Conservation (phyloP, 73 alveolate species). For the Symbiodinium natans region DNA sequence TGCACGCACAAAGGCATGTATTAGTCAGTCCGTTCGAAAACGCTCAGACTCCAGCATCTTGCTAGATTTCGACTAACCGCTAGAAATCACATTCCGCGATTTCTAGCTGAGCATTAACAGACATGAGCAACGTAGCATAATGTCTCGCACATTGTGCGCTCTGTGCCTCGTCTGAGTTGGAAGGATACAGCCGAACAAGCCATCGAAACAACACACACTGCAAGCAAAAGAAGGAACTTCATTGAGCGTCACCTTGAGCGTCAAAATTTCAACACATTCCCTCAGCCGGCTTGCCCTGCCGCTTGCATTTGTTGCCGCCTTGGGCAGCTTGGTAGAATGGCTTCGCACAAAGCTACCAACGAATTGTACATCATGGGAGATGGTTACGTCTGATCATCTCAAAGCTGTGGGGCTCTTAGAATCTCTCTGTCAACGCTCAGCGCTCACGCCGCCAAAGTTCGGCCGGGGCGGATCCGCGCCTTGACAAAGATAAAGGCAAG, state of each 20-base stretch:
- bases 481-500: not conserved
- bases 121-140: too few species aligned
- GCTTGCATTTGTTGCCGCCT: slow-evolving; percentile 4
- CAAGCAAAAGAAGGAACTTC: too few species aligned
- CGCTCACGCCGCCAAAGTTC: not conserved
- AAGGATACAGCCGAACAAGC: not conserved
- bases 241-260: too few species aligned
- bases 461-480: not conserved
- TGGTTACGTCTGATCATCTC: not conserved
- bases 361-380: not conserved
- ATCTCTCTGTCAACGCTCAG: too few species aligned
- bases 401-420: too few species aligned
- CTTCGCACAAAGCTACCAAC: not conserved
- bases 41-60: not conserved
- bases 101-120: not conserved
- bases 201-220: not conserved
- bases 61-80: not conserved
- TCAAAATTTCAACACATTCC: too few species aligned
- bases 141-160: not conserved
- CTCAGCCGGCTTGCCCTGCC: not conserved
- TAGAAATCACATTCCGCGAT: not conserved
- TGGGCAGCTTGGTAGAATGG: not conserved
- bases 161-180: not conserved
- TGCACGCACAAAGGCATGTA: too few species aligned
- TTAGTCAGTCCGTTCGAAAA: too few species aligned